Evolutionary conservation across 768 basidiomycete species (phyloP).

Genomic region (Boletus edulis): DNA sequence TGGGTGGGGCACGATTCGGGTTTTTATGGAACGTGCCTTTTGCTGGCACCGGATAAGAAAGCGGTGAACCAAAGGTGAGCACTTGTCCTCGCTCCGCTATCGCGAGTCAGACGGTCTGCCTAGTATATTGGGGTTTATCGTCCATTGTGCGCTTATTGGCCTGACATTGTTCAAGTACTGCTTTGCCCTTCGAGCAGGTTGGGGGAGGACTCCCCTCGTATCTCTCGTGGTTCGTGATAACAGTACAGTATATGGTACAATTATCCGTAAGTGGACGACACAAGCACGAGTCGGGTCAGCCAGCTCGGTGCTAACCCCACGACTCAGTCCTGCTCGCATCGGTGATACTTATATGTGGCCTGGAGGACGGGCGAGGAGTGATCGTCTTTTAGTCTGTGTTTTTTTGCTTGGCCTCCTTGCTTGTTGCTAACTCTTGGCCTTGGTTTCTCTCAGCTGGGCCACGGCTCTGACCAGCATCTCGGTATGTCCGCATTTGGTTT

Average conservation of each 20-base stretch:
- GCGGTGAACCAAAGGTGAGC: slow-evolving; percentile 9
- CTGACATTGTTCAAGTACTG: slow-evolving; percentile 22
- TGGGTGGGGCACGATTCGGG: background rate
- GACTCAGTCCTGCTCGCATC: slow-evolving; percentile 1
- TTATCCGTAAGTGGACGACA: slow-evolving; percentile 8
- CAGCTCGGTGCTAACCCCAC: background rate
- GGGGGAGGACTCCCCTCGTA: slow-evolving; percentile 18
- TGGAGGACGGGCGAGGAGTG: background rate
- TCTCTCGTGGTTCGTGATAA: slow-evolving; percentile 19
- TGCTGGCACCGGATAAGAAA: background rate
- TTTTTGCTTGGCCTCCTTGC: background rate
- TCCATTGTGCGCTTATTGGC: slow-evolving; percentile 14
- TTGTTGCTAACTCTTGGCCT: background rate
- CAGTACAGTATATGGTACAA: slow-evolving; percentile 5
- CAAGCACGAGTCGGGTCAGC: background rate
- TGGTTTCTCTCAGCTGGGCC: slow-evolving; percentile 12
- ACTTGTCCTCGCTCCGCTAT: background rate
- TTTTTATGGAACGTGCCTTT: slow-evolving; percentile 10
- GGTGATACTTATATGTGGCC: background rate
- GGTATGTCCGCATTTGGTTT: slow-evolving; percentile 2
- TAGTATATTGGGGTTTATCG: slow-evolving; percentile 12
- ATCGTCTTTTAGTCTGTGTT: slow-evolving; percentile 4
- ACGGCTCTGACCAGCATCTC: slow-evolving; percentile 6
- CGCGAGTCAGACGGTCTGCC: background rate
- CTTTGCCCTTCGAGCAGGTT: slow-evolving; percentile 6